phyloP scores from a whole-genome alignment of 371 early-diverging fungal genomes.

The Rhizopus sp. region DNA sequence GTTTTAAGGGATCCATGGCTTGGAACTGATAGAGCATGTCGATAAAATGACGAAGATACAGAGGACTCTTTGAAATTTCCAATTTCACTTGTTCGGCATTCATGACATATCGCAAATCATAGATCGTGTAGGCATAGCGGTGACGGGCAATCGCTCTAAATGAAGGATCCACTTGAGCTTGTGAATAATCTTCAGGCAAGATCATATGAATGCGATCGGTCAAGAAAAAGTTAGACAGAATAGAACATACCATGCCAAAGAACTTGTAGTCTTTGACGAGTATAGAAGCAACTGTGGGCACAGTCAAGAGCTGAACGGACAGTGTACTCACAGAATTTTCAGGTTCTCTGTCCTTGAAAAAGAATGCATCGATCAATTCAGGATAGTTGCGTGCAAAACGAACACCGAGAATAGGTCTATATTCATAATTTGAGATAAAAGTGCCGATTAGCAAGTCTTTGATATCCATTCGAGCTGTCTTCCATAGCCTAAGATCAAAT shows the following conservation, averaged over 20 bases:
- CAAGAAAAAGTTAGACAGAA: conserved; percentile 72
- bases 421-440: conserved; percentile 75
- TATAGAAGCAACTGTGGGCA: conserved; percentile 84
- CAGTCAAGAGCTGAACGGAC: conserved; percentile 93
- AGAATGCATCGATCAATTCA: conserved; percentile 71
- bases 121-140: conserved; percentile 83
- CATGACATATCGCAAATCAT: conserved; percentile 82
- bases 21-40: conserved; percentile 85
- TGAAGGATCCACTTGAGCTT: conserved; percentile 71
- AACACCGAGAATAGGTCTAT: conserved; percentile 65
- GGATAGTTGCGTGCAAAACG: conserved; percentile 85
- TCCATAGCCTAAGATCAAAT: conserved; percentile 89
- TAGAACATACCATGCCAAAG: conserved; percentile 67
- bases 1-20: conserved; percentile 87
- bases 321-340: conserved; percentile 86
- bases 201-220: conserved; percentile 50
- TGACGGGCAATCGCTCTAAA: conserved; percentile 74
- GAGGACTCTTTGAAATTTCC: conserved; percentile 53
- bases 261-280: conserved; percentile 80
- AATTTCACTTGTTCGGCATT: conserved; percentile 61
- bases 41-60: conserved; percentile 75
- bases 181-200: conserved; percentile 36
- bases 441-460: conserved; percentile 87
- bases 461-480: conserved; percentile 74
- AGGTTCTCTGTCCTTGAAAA: conserved; percentile 85